Base-by-base conservation (phyloP, 176 grass and related monocot species). In the Zoysia japonica region DNA sequence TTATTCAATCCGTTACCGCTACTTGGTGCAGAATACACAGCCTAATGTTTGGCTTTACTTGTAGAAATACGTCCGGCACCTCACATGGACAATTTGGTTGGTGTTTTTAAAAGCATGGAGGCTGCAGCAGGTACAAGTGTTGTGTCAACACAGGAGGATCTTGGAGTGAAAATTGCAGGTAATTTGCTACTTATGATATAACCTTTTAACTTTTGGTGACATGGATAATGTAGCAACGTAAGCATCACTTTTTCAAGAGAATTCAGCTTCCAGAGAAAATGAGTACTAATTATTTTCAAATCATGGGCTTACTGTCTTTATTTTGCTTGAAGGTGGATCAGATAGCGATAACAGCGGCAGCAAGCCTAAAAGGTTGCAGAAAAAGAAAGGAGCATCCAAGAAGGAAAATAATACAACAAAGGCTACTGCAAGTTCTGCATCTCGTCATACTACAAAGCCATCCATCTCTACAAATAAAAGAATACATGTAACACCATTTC, bases 51-150 rank as follows among this genome's bases (percentile, higher is more conserved):
- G 37, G 11, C 37, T 88, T 88, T 80, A n/a, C 49, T 77, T 81
- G 40, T 75, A 97, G 94, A 97, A 87, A 78, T 94, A 55, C 85
- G 83, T 46, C 79, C 95, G 61, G 85, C 89, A 74, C 85, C 85
- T 64, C 91, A 94, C 74, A 97, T 97, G 95, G 92, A 97, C 77
- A 94, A 89, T 78, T 63, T 97, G 71, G 89, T 97, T 2, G 41
- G 77, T 45, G 88, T 94, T 82, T 92, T 90, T 74, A 97, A 97
- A 85, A 85, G 80, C 83, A 97, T 94, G 95, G 91, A 94, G 76
- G 79, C 79, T 83, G 89, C 87, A 77, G 50, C 70, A 15, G 89
- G 95, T 19, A 88, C 49, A 42, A 83, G 53, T 64, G 68, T 92
- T 16, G 45, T 90, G 57, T 94, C 91, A 59, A 91, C 91, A 75